Evolutionary conservation across 2,329 filamentous ascomycete genomes (phyloP), one percentile per base, ranked within the genome.

Genomic region (Periconia sp.): DNA sequence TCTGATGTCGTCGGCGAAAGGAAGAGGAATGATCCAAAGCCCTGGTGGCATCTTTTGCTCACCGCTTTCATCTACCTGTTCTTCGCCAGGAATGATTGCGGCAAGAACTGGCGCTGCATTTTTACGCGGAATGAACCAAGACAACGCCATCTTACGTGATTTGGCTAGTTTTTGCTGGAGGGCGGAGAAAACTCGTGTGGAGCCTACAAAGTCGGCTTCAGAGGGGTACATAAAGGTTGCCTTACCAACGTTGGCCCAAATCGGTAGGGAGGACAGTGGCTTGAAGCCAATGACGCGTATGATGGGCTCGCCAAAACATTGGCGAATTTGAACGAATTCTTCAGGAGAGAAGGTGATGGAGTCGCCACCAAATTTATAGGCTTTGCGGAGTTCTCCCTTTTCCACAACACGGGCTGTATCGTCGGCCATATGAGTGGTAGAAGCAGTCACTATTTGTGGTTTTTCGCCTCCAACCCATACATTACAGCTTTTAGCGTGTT

Each of bases 261-360:
- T 80, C 0, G 90, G 89, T 1, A 97, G 79, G 64, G 84, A 78
- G 1, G 83, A 84, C 27, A 90, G 79, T 7, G 91, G 85, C 70
- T 97, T 99, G 81, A 99, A 99, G 6, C 94, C 94, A 52, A 99
- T 89, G 60, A 99, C 89, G 6, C 92, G 87, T 52, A 99, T 89
- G 13, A 90, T 80, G 0, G 91, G 90, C 1, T 89, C 82, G 2
- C 92, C 93, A 64, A 96, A 96, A 49, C 69, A 71, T 60, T 90
- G 79, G 56, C 87, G 87, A 54, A 99, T 81, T 18, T 82, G 77
- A 53, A 87, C 88, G 55, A 93, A 85, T 71, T 99, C 93, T 33
- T 97, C 92, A 0, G 87, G 83, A 0, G 87, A 87, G 71, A 99
- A 99, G 46, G 88, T 83, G 45, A 99, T 85, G 45, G 91, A 91